Base-by-base conservation (phyloP, 306 rosid genomes). In the Casuarina equisetifolia region DNA sequence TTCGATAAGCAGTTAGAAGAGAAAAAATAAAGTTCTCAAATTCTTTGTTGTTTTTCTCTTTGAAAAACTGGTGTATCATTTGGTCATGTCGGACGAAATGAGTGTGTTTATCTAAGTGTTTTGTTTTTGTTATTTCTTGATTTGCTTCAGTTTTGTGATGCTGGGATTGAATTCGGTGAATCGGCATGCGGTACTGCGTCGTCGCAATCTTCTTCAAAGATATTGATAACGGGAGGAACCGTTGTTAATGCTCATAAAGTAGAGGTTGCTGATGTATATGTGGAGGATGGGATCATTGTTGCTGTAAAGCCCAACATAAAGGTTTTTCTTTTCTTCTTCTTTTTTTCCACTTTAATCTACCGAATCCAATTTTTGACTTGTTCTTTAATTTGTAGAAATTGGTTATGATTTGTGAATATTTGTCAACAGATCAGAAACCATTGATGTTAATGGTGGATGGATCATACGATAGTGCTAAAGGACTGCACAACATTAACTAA, bases 231-330 rank as follows among this genome's bases (percentile, higher is more conserved):
- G 77, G 97, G 97, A 2, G 97, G 97, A 25, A 84, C 82, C 3
- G 95, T 94, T 10, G 97, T 90, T 40, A 94, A 94, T 80, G 97
- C 97, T 80, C 92, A 92, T 67, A 87, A 82, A 15, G 89, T 74
- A 81, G 93, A 94, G 75, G 16, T 87, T 73, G 96, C 98, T 51
- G 97, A 92, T 84, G 97, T 94, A 74, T 94, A 92, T 78, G 89
- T 94, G 5, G 91, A 90, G 75, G 91, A 88, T 70, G 98, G 95
- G 15, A 80, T 90, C 67, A 89, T 92, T 63, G 80, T 92, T 75
- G 87, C 95, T 19, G 88, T 94, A 50, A 83, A 86, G 80, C 97
- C 97, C 52, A 77, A 84, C 73, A 89, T 94, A 84, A 77, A 20
- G 79, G 97, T 91, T 66, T 45, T 17, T 6, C 25, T 69, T 76